Evolutionary conservation across 169 alveolate species (phyloP).

Genomic region (Plasmodium inui): DNA sequence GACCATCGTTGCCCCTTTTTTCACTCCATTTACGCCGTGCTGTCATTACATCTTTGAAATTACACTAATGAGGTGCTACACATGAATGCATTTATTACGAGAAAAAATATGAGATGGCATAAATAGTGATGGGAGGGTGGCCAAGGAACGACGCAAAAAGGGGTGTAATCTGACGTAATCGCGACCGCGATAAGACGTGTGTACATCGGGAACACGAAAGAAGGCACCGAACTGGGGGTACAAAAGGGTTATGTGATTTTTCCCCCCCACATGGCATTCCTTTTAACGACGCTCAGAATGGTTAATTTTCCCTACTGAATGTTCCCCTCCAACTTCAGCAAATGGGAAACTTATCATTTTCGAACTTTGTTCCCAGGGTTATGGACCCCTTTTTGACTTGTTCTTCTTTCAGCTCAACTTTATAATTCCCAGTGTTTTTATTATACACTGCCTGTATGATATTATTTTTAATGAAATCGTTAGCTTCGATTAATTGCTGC

Average conservation of each 20-base stretch:
- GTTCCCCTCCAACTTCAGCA: background rate
- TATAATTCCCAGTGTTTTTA: conserved; percentile 60
- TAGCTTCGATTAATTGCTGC: conserved; percentile 66
- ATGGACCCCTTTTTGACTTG: conserved; percentile 60
- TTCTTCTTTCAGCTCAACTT: conserved; percentile 58
- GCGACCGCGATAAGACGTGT: background rate
- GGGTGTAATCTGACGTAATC: background rate
- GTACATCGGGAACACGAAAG: background rate
- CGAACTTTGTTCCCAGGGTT: conserved; percentile 61
- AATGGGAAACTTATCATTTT: conserved; percentile 36
- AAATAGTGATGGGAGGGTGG: background rate
- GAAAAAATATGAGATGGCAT: background rate
- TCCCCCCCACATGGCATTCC: background rate
- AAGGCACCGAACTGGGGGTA: background rate
- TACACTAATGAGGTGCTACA: background rate
- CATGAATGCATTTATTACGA: background rate
- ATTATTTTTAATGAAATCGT: conserved; percentile 50
- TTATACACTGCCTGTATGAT: conserved; percentile 72
- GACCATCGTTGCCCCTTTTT: background rate
- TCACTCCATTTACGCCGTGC: background rate
- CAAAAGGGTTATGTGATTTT: background rate
- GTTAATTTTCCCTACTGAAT: background rate
- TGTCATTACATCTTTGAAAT: conserved; percentile 1
- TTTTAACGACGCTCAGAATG: background rate
- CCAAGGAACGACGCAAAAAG: background rate